Evolutionary conservation across 768 basidiomycete species (phyloP).

Genomic region (Rhodotorula diobovata): DNA sequence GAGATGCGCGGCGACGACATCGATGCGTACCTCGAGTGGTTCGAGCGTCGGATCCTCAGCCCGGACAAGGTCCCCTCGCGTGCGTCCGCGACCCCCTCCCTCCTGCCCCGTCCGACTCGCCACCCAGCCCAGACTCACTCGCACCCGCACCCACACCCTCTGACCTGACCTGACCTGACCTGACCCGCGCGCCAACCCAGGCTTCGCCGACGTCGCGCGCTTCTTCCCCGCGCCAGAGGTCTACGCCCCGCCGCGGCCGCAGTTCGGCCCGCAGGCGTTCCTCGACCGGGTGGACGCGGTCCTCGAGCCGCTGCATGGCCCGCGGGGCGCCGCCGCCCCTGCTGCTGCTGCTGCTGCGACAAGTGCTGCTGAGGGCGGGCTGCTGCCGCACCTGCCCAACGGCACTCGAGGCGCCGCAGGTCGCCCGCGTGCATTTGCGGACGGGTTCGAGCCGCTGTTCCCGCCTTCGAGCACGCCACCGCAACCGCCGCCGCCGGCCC

Average conservation of each 20-base stretch:
- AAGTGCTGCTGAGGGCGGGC: too few species aligned
- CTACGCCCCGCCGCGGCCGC: not conserved
- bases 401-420: too few species aligned
- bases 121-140: not conserved
- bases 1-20: conserved; percentile 11
- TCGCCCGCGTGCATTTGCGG: too few species aligned
- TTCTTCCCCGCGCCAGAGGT: conserved; percentile 5
- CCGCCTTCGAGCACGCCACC: not conserved
- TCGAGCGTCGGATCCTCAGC: conserved; percentile 27
- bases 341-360: too few species aligned
- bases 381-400: not conserved
- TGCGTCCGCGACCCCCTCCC: not conserved
- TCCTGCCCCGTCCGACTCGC: not conserved
- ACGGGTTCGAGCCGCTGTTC: not conserved
- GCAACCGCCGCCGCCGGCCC: too few species aligned
- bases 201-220: conserved; percentile 11
- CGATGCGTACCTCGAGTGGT: conserved; percentile 33
- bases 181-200: not conserved
- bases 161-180: too few species aligned
- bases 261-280: not conserved
- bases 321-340: not conserved
- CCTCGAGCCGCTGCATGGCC: not conserved
- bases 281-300: not conserved
- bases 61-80: not conserved
- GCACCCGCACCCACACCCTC: too few species aligned